Evolutionary conservation across 352 stramenopile species (phyloP).

Genomic region (Phytopythium litorale): DNA sequence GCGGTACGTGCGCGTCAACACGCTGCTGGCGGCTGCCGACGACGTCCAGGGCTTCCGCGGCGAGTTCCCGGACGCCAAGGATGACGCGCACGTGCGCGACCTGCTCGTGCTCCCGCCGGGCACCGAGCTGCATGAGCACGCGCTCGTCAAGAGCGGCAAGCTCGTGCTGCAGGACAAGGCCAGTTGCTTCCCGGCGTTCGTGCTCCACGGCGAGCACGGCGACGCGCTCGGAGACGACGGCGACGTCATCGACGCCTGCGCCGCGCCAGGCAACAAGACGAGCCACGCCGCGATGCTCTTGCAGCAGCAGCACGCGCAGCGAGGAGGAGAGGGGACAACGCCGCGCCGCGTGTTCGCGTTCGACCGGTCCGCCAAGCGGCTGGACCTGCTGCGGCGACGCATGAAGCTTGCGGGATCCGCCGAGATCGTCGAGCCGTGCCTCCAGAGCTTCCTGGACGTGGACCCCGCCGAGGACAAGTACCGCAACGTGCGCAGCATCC

Average conservation of each 20-base stretch:
- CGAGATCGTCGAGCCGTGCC: slow-evolving; percentile 71
- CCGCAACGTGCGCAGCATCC: slow-evolving; percentile 87
- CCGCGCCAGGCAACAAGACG: slow-evolving; percentile 98
- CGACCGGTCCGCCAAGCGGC: slow-evolving; percentile 87
- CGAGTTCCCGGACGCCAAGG: slow-evolving; percentile 45
- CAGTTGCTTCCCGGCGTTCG: slow-evolving; percentile 96
- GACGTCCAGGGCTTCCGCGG: slow-evolving; percentile 43
- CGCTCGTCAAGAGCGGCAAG: slow-evolving; percentile 76
- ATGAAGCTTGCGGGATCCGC: slow-evolving; percentile 84
- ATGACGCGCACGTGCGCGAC: slow-evolving; percentile 87
- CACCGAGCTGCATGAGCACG: slow-evolving; percentile 85
- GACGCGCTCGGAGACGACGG: slow-evolving; percentile 45
- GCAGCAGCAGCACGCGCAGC: slow-evolving; percentile 46
- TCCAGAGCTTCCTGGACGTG: slow-evolving; percentile 92
- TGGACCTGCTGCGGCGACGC: slow-evolving; percentile 85
- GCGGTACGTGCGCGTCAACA: slow-evolving; percentile 95
- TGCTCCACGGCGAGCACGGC: slow-evolving; percentile 79
- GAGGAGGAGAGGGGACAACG: slow-evolving; percentile 28
- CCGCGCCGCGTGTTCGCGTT: slow-evolving; percentile 92
- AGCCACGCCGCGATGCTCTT: slow-evolving; percentile 95
- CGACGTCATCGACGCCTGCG: slow-evolving; percentile 95
- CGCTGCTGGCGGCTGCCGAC: slow-evolving; percentile 53
- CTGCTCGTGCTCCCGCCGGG: slow-evolving; percentile 90
- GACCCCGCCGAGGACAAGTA: slow-evolving; percentile 73
- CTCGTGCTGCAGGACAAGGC: slow-evolving; percentile 97